Percentiles rank a stretch among this genome's conserved stretches.
Conservation (phyloP, 176 grass and related monocot species). For the Elaeis guineensis region DNA sequence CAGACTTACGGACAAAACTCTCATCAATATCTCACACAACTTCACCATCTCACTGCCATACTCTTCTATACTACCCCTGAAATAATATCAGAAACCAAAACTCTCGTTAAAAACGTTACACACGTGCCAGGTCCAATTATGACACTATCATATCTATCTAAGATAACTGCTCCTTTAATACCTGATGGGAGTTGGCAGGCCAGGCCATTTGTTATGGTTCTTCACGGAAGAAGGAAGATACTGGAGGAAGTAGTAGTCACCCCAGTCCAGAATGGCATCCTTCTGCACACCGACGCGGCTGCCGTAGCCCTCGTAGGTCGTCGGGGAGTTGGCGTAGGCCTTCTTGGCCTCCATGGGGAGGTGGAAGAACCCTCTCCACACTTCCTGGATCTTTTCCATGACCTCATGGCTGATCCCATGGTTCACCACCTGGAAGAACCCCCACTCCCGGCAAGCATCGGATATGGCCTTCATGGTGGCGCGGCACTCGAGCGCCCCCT, state of each 20-base stretch:
- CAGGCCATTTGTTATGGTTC: constrained; percentile 24
- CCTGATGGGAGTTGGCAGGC: constrained; percentile 16
- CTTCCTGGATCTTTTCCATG: constrained; percentile 5
- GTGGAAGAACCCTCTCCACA: constrained; percentile 31
- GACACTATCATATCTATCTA: no score
- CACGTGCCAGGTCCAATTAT: no score
- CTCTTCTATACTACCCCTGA: constrained; percentile 25
- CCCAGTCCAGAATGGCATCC: constrained; percentile 37
- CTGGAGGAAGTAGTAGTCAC: constrained; percentile 42
- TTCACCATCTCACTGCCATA: constrained; percentile 18
- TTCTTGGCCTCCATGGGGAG: constrained; percentile 29
- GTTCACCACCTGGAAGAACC: constrained; percentile 45
- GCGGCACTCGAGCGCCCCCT: neutral
- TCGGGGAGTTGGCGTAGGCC: constrained; percentile 26
- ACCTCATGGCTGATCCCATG: constrained; percentile 23
- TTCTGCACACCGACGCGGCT: constrained; percentile 29
- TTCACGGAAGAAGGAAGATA: constrained; percentile 6
- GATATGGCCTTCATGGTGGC: constrained; percentile 16
- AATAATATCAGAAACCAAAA: no score
- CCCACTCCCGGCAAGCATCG: constrained; percentile 37
- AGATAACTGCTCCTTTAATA: neutral
- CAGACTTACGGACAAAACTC: constrained; percentile 14
- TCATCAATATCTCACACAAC: constrained; percentile 24
- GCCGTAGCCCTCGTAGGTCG: constrained; percentile 44
- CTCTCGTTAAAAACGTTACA: no score